These are phyloP conservation scores for Articulospora tetracladia DNA, from an alignment of 495 filamentous ascomycete genomes.

Conservation along the genomic window DNA sequence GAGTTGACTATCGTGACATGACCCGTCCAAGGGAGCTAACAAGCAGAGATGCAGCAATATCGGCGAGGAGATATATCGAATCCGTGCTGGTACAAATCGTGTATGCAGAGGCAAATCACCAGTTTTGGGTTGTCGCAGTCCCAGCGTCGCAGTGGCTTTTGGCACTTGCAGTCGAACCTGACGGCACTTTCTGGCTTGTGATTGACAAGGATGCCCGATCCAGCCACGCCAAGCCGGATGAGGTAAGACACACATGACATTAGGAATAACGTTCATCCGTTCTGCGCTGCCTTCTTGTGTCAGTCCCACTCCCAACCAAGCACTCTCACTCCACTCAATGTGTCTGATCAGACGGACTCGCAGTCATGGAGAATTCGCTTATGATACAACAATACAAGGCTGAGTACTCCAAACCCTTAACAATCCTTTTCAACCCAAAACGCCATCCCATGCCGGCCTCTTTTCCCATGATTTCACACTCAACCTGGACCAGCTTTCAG, in stretches of 20 bases:
- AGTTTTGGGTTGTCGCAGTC: background rate
- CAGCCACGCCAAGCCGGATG: background rate
- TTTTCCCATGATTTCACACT: background rate
- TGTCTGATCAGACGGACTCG: too few relatives aligned
- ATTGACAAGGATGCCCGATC: background rate
- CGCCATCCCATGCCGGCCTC: background rate
- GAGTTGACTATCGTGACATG: conserved; percentile 1
- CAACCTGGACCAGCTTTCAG: background rate
- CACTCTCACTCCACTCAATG: too few relatives aligned
- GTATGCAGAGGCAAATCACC: background rate
- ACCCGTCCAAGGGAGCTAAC: background rate
- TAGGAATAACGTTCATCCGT: background rate
- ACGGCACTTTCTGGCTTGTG: background rate
- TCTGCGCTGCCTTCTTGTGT: too few relatives aligned
- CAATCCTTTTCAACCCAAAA: too few relatives aligned
- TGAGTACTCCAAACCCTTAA: background rate
- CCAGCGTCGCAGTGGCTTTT: background rate
- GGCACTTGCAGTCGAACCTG: too few relatives aligned
- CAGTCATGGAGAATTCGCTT: too few relatives aligned
- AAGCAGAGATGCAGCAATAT: background rate
- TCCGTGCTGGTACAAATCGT: background rate
- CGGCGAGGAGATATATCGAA: background rate
- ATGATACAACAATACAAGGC: background rate
- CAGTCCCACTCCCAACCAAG: too few relatives aligned
- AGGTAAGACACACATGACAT: background rate